Percentiles rank a stretch among this genome's conserved stretches.
phyloP scores from a whole-genome alignment of 2,329 filamentous ascomycete genomes.

The Chrysoporthe deuterocubensis region DNA sequence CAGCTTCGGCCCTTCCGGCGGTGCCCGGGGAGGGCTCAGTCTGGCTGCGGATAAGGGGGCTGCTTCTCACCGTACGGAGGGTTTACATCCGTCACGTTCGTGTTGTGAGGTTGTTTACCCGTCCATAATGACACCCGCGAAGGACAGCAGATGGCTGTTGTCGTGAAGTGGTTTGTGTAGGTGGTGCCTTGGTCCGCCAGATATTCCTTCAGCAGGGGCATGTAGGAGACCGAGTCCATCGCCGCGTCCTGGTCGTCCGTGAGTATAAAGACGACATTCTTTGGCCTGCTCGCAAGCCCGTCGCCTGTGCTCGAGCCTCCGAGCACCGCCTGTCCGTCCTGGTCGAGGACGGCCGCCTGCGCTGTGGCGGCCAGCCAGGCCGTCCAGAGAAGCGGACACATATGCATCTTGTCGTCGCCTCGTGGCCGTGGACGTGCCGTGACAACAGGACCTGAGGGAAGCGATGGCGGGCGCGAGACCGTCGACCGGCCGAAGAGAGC shows the following conservation, averaged over 20 bases:
- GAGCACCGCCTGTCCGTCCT: slow-evolving; percentile 19
- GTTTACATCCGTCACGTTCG: slow-evolving; percentile 36
- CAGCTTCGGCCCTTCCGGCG: background rate
- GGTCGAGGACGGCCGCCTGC: slow-evolving; percentile 2
- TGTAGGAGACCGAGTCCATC: slow-evolving; percentile 64
- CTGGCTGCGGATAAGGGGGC: too few species aligned
- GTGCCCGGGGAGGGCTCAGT: too few species aligned
- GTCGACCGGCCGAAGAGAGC: background rate
- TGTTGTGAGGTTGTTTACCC: slow-evolving; percentile 70
- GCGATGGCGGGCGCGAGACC: background rate
- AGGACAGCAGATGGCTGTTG: slow-evolving; percentile 69
- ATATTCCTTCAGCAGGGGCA: slow-evolving; percentile 60
- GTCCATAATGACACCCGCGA: slow-evolving; percentile 69
- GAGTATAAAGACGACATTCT: slow-evolving; percentile 68
- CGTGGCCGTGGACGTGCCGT: background rate
- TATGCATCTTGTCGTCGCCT: slow-evolving; percentile 6
- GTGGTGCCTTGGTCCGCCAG: slow-evolving; percentile 61
- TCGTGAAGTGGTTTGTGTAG: slow-evolving; percentile 68
- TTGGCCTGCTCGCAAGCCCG: background rate
- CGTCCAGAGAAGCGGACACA: slow-evolving; percentile 2
- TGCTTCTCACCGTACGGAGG: slow-evolving; percentile 49
- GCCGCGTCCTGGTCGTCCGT: slow-evolving; percentile 71
- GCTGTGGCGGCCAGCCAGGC: slow-evolving; percentile 15
- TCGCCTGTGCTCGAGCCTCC: background rate
- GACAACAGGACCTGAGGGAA: background rate